Evolutionary conservation across 176 grass and related monocot species (phyloP).

Genomic region (Juncus effusus): DNA sequence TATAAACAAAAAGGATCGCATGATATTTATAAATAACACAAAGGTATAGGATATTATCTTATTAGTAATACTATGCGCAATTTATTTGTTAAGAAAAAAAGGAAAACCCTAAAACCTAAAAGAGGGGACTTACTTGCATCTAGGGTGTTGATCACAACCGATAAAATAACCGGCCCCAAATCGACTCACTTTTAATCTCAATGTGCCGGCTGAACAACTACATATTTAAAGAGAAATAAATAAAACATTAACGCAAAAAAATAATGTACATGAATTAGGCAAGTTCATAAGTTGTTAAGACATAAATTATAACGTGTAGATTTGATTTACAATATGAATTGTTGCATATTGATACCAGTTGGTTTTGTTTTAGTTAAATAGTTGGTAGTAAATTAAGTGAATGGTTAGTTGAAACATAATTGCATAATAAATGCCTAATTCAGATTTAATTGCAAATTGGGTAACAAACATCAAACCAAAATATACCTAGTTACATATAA

Average conservation of each 20-base stretch:
- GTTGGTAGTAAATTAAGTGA: not conserved
- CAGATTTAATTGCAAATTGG: no score
- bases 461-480: no score
- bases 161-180: slow-evolving; percentile 90
- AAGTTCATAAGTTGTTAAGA: not conserved
- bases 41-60: not conserved
- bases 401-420: no score
- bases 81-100: slow-evolving; percentile 16
- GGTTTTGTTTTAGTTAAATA: not conserved
- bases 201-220: slow-evolving; percentile 78
- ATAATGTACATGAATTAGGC: slow-evolving; percentile 3
- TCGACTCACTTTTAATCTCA: slow-evolving; percentile 92
- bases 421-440: no score
- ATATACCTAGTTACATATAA: no score
- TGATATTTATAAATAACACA: no score
- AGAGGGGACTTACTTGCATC: slow-evolving; percentile 70
- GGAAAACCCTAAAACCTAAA: not conserved
- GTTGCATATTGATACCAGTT: not conserved
- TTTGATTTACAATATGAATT: not conserved
- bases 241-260: slow-evolving; percentile 6
- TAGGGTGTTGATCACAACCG: slow-evolving; percentile 82
- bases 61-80: not conserved
- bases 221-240: slow-evolving; percentile 25
- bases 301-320: not conserved
- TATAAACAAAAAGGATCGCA: no score